Base-by-base conservation (phyloP, 2,329 filamentous ascomycete genomes). In the Davidsoniella virescens region DNA sequence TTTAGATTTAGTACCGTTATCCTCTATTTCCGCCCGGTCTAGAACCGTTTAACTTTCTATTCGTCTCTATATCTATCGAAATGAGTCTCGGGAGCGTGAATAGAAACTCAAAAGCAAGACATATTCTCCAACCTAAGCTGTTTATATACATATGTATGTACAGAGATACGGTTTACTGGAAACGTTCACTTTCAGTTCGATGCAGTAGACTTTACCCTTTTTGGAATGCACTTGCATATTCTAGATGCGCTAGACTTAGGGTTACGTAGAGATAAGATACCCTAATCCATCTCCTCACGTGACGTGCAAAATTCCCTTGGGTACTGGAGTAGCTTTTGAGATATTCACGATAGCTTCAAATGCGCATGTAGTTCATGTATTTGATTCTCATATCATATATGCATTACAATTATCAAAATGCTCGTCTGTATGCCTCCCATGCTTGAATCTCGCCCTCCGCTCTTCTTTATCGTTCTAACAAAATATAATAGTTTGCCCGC, bases 401-500 rank as follows among this genome's bases (percentile, higher is more conserved):
- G n/a, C 18, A 25, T 9, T 29, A 17, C 23, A 25, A 12, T 12
- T 4, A 17, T 18, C 46, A 50, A 43, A 57, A 84, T 84, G 80
- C 64, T 84, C 57, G 76, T 84, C 64, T 84, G 80, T 84, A 72
- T 59, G 64, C 46, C 26, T 1, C 45, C 26, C 37, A 17, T 29
- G 18, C 44, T 45, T 47, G 16, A 17, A 36, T 51, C 39, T 42
- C 47, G 20, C 9, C 41, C 39, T 39, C n/a, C 38, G 3, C 7
- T 16, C 10, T 44, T 8, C 9, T 18, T 23, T 50, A 42, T 49
- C 45, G 52, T 47, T 55, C 58, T 57, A 55, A 56, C 55, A 18
- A 39, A 14, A 17, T 36, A 33, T 4, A 50, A 33, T 58, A 84
- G 83, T 90, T 76, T 92, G 85, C 65, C 85, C 85, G 47, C 77